Evolutionary conservation across 345 rosid species (phyloP), one percentile per base, ranked within the genome.

Genomic region (Citrus mangshanensis): DNA sequence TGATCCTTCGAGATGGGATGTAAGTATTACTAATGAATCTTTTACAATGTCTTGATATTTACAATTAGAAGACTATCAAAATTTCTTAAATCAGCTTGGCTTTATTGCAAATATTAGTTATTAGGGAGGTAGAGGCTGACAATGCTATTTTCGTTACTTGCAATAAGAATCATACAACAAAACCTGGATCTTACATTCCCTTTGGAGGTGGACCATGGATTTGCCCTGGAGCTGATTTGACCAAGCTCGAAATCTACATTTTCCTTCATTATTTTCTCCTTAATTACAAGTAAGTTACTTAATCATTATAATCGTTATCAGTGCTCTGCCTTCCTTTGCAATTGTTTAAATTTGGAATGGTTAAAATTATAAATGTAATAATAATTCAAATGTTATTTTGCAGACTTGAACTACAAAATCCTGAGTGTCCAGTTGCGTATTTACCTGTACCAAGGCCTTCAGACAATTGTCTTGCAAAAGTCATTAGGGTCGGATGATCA

Each of bases 1-100:
- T 61, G 54, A 80, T 79, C 87, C 90, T 72, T 79, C 83, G 3
- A 87, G 89, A 85, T 88, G 92, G 90, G 83, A 88, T 71, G 91
- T 77, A 74, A 87, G 88, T 38, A 16, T 40, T 6, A n/a, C 2
- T 28, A 12, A 7, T 19, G 8, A 51, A 16, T 51, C 5, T 51
- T 51, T 16, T 51, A 51, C 56, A 51, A 51, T 42, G 13, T 12
- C 12, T 42, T 42, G 4, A 42, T 42, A 42, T 42, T 42, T 12
- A 42, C 51, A 42, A 42, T 12, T 3, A 42, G 16, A 42, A 42
- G 4, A 42, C 49, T 42, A 42, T 42, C 49, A 42, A 6, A 42
- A 51, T 18, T 18, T 51, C 21, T 16, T 51, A 51, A 51, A 51
- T 14, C 56, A 51, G 56, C 21, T 51, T 21, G 1, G 22, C 22